Base-by-base conservation (phyloP, 768 basidiomycete species). In the Naganishia vaughanmartiniae region DNA sequence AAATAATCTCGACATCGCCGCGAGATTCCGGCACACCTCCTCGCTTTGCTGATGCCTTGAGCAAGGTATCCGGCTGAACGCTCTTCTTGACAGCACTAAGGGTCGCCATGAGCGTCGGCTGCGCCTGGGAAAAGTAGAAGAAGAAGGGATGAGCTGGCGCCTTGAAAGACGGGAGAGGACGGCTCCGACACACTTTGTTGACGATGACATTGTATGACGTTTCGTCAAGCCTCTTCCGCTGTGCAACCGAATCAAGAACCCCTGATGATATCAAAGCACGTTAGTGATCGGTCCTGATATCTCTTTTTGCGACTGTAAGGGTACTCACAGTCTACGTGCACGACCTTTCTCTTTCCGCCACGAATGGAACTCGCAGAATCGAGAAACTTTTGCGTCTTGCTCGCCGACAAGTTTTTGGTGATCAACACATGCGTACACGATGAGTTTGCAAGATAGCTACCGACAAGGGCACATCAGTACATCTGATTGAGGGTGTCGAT, bases 251-350 rank as follows among this genome's bases (percentile, higher is more conserved):
- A 54, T 72, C 71, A 15, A 72, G 63, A 6, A 69, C 71, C 71
- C 71, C 71, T 72, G 30, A 42, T 15, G 36, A 36, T 36, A 56
- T 51, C 6, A 15, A 12, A 6, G 46, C 51, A 4, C 6, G 54
- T 39, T 9, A 46, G 11, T 17, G 24, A 39, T 30, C 33, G 30
- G 26, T 58, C 19, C 28, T 31, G 19, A 4, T 57, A 34, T 15
- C 28, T 26, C 42, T 26, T 42, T 3, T 0, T 24, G 21, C 33
- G 21, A 7, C n/a, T 19, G 30, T 4, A 24, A 30, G 2, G 10
- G 7, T 26, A 72, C 71, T 57, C 53, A 72, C 71, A 72, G 33
- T 72, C 67, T 11, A 72, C 71, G n/a, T 65, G 57, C 26, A 72
- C 71, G 15, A 72, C 71, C 54, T 69, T 72, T 34, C 53, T 54